These are phyloP conservation scores for Solanum tarijense DNA, from an alignment of 257 asterid genomes.

Conservation along the genomic window DNA sequence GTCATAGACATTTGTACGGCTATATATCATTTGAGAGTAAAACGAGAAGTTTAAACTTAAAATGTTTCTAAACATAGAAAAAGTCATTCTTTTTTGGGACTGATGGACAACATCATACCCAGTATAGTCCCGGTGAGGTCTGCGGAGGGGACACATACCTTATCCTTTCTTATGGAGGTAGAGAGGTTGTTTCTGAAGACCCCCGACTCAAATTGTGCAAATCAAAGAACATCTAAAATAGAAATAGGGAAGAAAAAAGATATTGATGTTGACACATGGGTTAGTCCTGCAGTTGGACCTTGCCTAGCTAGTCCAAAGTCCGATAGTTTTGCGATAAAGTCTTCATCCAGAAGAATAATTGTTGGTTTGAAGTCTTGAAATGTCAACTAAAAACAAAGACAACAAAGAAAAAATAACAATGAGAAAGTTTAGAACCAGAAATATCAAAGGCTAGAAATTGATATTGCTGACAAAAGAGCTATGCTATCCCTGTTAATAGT, in stretches of 20 bases:
- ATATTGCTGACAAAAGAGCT: neutral
- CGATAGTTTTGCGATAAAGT: constrained; percentile 74
- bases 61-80: neutral
- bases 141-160: too few species aligned
- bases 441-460: neutral
- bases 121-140: too few species aligned
- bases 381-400: constrained; percentile 44
- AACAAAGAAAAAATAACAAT: neutral
- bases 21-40: neutral
- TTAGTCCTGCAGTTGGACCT: constrained; percentile 73
- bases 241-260: neutral
- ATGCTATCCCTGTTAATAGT: neutral
- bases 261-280: constrained; percentile 75
- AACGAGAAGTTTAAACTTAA: neutral
- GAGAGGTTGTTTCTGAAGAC: too few species aligned
- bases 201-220: too few species aligned
- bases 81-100: neutral
- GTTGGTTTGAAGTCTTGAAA: constrained; percentile 91
- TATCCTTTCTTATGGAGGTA: too few species aligned
- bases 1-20: neutral
- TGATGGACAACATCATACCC: neutral
- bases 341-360: constrained; percentile 71
- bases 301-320: constrained; percentile 86
- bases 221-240: neutral
- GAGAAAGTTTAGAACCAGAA: neutral